Evolutionary conservation across 1,284 basidiomycete species (phyloP), one percentile per base, ranked within the genome.

Genomic region (Laetiporus sulphureus): DNA sequence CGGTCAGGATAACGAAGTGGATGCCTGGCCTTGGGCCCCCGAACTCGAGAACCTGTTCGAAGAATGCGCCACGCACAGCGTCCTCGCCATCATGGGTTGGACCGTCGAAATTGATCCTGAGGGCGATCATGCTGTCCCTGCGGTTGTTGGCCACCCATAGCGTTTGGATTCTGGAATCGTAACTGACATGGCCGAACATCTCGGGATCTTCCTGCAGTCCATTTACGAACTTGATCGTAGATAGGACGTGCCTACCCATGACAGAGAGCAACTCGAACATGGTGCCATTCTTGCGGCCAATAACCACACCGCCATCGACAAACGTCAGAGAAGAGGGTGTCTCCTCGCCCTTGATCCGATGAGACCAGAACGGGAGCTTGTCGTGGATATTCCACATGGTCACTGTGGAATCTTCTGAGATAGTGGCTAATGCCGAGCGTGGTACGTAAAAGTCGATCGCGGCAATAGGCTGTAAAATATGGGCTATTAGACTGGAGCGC

Each of bases 161-260:
- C 0, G 85, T 88, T 62, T 84, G 81, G 45, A 89, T 86, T 36
- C 84, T 68, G 0, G 82, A 71, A 62, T 90, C 86, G 56, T 90
- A 89, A 56, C 77, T 82, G 50, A 82, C 75, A 54, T 90, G 87
- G 12, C 86, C 84, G 59, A 88, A 90, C 85, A 90, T 89, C 5
- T 86, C 83, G 11, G 68, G 68, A 50, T 88, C 86, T 22, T 88
- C 74, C 47, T 72, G 70, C 39, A 59, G 62, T 19, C 77, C 77
- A 49, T 81, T 84, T 54, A 83, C 66, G 56, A 90, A 90, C 56
- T 77, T 84, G 61, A 88, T 68, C 2, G 82, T 87, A n/a, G 85
- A 84, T 16, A 87, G 66, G 2, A 89, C 73, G 33, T 70, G 69
- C 58, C 80, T 83, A 45, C 77, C 77, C 45, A 83, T 78, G 37